Percentiles rank a stretch among this genome's conserved stretches.
These are phyloP conservation scores for Gracilaria gracilis DNA, from an alignment of 23 red algal genomes.

Conservation along the genomic window DNA sequence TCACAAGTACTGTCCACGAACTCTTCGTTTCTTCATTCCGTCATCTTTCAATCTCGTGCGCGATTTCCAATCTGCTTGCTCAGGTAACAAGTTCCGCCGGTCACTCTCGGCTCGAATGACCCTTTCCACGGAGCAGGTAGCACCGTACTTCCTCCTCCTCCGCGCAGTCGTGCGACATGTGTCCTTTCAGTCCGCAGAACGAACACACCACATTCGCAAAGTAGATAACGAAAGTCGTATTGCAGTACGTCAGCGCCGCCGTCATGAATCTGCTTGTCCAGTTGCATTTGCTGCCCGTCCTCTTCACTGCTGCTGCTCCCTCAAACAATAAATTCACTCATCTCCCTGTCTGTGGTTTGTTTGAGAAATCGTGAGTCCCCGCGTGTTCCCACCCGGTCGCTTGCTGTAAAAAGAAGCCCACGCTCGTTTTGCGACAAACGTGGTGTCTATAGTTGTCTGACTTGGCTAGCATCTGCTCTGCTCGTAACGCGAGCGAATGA, in stretches of 20 bases:
- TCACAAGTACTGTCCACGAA: conserved; percentile 1
- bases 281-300: neutral
- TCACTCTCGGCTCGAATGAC: conserved; percentile 32
- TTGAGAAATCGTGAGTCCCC: too few species aligned
- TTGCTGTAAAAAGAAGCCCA: too few species aligned
- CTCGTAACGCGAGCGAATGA: too few species aligned
- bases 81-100: conserved; percentile 9
- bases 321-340: too few species aligned
- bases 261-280: neutral
- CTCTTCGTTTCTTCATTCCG: conserved; percentile 5
- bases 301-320: too few species aligned
- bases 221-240: conserved; percentile 54
- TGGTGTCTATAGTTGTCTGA: too few species aligned
- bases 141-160: conserved; percentile 35
- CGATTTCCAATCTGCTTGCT: conserved; percentile 21
- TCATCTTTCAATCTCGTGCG: conserved; percentile 18
- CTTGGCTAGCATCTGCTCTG: too few species aligned
- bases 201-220: conserved; percentile 47
- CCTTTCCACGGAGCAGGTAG: conserved; percentile 28
- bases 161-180: conserved; percentile 50
- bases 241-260: conserved; percentile 23
- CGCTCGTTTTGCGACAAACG: too few species aligned
- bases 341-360: too few species aligned
- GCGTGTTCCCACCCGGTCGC: too few species aligned
- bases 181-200: conserved; percentile 52